phyloP scores from a whole-genome alignment of 2,329 filamentous ascomycete genomes.

The Penicillium sp. region DNA sequence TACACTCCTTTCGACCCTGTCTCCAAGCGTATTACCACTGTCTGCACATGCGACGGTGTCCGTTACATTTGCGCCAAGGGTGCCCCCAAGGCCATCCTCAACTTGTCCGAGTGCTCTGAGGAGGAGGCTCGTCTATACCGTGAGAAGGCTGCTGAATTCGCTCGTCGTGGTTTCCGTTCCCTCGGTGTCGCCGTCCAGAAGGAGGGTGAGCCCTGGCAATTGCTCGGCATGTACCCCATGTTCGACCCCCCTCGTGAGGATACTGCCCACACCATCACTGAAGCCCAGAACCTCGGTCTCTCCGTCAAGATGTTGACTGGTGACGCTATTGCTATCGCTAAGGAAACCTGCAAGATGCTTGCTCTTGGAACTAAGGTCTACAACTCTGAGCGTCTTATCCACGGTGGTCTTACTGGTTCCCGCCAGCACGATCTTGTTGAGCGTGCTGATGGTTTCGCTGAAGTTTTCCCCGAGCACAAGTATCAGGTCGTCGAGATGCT shows the following conservation, averaged over 20 bases:
- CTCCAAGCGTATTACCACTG: slow-evolving; percentile 67
- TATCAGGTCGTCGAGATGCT: slow-evolving; percentile 69
- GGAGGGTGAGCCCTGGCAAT: slow-evolving; percentile 64
- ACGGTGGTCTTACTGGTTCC: slow-evolving; percentile 64
- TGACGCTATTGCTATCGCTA: slow-evolving; percentile 70
- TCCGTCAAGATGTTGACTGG: slow-evolving; percentile 73
- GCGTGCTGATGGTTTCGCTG: slow-evolving; percentile 64
- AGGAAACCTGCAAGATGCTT: slow-evolving; percentile 74
- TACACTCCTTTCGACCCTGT: slow-evolving; percentile 66
- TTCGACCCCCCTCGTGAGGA: slow-evolving; percentile 72
- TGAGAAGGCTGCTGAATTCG: slow-evolving; percentile 66
- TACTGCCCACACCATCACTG: slow-evolving; percentile 68
- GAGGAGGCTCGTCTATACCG: slow-evolving; percentile 61
- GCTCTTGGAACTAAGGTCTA: slow-evolving; percentile 71
- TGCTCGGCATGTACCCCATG: slow-evolving; percentile 69
- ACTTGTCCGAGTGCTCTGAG: slow-evolving; percentile 60
- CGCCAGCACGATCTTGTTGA: slow-evolving; percentile 69
- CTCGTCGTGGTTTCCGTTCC: slow-evolving; percentile 69
- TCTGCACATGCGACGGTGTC: slow-evolving; percentile 62
- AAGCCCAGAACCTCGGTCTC: slow-evolving; percentile 67
- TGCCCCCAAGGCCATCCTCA: slow-evolving; percentile 66
- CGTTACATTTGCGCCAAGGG: slow-evolving; percentile 68
- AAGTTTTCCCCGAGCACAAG: slow-evolving; percentile 68
- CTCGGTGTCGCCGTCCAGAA: slow-evolving; percentile 71
- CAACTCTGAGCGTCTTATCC: slow-evolving; percentile 69